Base-by-base conservation (phyloP, 306 rosid genomes). In the Vigna reflexopilosa region DNA sequence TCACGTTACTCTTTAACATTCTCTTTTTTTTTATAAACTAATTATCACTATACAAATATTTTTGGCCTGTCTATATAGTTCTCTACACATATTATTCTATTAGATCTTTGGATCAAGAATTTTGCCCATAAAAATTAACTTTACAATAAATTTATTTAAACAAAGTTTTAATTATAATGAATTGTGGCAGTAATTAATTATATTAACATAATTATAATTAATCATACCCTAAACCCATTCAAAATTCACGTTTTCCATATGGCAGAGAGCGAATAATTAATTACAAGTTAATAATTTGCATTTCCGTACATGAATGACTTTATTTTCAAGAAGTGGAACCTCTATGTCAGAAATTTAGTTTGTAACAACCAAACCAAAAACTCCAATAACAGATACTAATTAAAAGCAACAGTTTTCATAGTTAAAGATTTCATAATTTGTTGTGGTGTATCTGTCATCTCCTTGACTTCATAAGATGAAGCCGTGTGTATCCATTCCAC, bases 381-480 rank as follows among this genome's bases (percentile, higher is more conserved):
- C 48, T 69, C 63, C 34, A 68, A 42, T 42, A 70, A 52, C 28
- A 44, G 30, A 28, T 28, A 28, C 30, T 28, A 69, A 70, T 9
- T 52, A 30, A 30, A 47, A 77, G 67, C 36, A 38, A 63, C 42
- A 54, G 9, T 52, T 73, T 24, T 5, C 16, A 10, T 51, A 8
- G 47, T 50, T 6, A 38, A 2, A 44, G 17, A 72, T 70, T 70
- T 72, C 47, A 50, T 73, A 32, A 59, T 83, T 62, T 7, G 81
- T 74, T 83, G 78, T 73, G 64, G 57, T 13, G 63, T 79, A 73
- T 42, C 44, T 78, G 77, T 79, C 86, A 79, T 79, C 64, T 68
- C 56, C 52, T 83, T 83, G 86, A 83, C 86, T 79, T 67, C 59
- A 34, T 32, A 0, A 22, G 57, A 67, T 40, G 40, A 58, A 73